Base-by-base conservation (phyloP, 441 rosid species). In the Pelargonium citronellum region DNA sequence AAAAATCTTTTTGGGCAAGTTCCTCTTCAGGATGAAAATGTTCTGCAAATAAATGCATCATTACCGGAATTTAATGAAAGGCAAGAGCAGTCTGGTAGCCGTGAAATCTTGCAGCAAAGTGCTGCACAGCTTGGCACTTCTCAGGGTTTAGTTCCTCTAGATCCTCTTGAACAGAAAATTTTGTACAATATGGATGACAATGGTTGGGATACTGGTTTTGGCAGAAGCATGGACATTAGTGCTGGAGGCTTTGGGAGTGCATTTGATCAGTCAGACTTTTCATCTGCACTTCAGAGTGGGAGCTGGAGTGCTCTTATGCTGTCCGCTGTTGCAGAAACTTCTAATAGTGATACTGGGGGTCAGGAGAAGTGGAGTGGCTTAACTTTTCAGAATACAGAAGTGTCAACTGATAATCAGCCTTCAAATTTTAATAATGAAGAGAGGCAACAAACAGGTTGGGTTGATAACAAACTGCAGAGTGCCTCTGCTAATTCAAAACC, bases 231-330 rank as follows among this genome's bases (percentile, higher is more conserved):
- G 41, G 79, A 78, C 55, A 15, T 76, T 19, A 79, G 75, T 72
- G 68, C 80, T 65, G 83, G 80, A 77, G 81, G 73, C 5, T 79
- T 79, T 57, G 77, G 83, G 30, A 79, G 66, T 71, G 22, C 74
- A 46, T 69, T 79, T 75, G 90, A 69, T 49, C 39, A 79, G 55
- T 67, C 69, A 19, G 83, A 77, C 72, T 58, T 66, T 71, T 73
- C 84, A 41, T 74, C 72, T 64, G 66, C 87, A 12, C 77, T 83
- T 66, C 86, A 85, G 69, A 85, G 87, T 82, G 91, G 91, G 68
- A 87, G 91, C 79, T 87, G 91, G 91, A 87, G 91, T 75, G 88
- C 91, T 67, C 87, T 87, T 27, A 85, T 87, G 88, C 91, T 85
- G 71, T 80, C 88, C 67, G 88, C 88, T 34, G 80, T 87, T 22